Percentiles rank a stretch among this genome's conserved stretches.
These are phyloP conservation scores for Dryas integrifolia DNA, from an alignment of 331 rosid genomes.

Conservation along the genomic window DNA sequence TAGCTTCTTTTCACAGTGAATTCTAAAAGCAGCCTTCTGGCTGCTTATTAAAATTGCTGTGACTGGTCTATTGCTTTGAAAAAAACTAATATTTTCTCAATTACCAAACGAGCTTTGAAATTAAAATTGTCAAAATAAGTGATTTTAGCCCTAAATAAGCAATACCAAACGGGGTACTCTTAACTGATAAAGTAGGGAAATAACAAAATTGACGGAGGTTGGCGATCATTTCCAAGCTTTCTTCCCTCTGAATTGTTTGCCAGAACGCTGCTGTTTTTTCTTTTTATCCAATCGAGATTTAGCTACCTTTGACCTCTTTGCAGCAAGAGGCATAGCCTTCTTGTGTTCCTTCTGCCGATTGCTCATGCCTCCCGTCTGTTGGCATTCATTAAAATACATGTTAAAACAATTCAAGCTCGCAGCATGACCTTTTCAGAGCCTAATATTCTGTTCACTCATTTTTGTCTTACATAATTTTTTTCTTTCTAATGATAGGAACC, in stretches of 20 bases:
- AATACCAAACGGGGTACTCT: not conserved
- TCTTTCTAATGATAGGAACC: not conserved
- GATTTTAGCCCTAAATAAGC: too few relatives aligned
- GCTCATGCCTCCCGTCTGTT: slow-evolving; percentile 82
- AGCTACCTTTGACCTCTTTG: slow-evolving; percentile 53
- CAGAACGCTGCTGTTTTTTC: slow-evolving; percentile 42
- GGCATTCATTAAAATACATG: not conserved
- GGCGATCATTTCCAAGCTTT: slow-evolving; percentile 58
- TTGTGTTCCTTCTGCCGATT: slow-evolving; percentile 75
- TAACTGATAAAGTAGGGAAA: not conserved
- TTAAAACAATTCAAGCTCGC: not conserved
- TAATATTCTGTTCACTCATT: too few relatives aligned
- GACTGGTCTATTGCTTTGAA: too few relatives aligned
- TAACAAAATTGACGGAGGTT: not conserved
- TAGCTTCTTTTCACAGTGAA: too few relatives aligned
- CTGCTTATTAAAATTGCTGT: too few relatives aligned
- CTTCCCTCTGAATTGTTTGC: slow-evolving; percentile 68
- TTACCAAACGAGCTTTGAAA: too few relatives aligned
- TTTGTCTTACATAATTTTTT: not conserved
- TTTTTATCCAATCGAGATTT: slow-evolving; percentile 45
- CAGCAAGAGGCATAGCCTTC: slow-evolving; percentile 74
- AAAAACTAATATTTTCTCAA: too few relatives aligned
- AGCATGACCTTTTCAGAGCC: not conserved
- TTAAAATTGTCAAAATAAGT: too few relatives aligned
- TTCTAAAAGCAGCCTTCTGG: too few relatives aligned